Percentiles rank a stretch among this genome's conserved stretches.
phyloP scores from a whole-genome alignment of 2,329 filamentous ascomycete genomes.

The Akanthomyces lecanii region DNA sequence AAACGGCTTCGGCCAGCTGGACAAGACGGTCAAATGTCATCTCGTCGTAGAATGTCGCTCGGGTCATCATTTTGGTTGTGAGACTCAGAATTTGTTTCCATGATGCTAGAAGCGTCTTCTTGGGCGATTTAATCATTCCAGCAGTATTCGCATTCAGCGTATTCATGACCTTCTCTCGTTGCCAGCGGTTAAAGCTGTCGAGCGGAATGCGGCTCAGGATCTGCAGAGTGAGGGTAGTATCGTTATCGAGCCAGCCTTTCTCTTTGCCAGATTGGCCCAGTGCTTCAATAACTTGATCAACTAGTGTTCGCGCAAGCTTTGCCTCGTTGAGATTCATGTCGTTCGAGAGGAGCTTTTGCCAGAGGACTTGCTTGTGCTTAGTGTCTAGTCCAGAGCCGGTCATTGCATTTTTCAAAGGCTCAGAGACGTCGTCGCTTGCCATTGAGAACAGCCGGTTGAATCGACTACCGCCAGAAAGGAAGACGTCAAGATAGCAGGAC shows the following conservation, averaged over 20 bases:
- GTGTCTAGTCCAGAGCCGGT: neutral
- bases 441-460: slow-evolving; percentile 28
- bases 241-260: slow-evolving; percentile 30
- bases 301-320: slow-evolving; percentile 29
- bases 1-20: slow-evolving; percentile 31
- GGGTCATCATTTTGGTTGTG: slow-evolving; percentile 45
- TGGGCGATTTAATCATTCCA: slow-evolving; percentile 25
- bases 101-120: slow-evolving; percentile 25
- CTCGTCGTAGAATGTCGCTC: slow-evolving; percentile 47
- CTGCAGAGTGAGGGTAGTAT: slow-evolving; percentile 29
- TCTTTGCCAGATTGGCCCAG: slow-evolving; percentile 28
- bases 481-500: slow-evolving; percentile 31
- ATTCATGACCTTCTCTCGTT: slow-evolving; percentile 42
- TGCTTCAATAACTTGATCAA: slow-evolving; percentile 30
- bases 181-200: slow-evolving; percentile 38
- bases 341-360: slow-evolving; percentile 32
- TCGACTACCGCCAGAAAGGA: slow-evolving; percentile 30
- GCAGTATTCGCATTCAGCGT: slow-evolving; percentile 28
- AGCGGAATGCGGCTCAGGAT: slow-evolving; percentile 32
- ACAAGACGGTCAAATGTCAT: slow-evolving; percentile 39
- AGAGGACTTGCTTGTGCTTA: slow-evolving; percentile 19
- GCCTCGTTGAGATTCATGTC: slow-evolving; percentile 35
- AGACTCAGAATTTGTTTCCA: slow-evolving; percentile 41
- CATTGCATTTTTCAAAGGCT: slow-evolving; percentile 23
- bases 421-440: slow-evolving; percentile 24